phyloP scores from a whole-genome alignment of 2,329 filamentous ascomycete genomes.

The Talaromyces islandicus region DNA sequence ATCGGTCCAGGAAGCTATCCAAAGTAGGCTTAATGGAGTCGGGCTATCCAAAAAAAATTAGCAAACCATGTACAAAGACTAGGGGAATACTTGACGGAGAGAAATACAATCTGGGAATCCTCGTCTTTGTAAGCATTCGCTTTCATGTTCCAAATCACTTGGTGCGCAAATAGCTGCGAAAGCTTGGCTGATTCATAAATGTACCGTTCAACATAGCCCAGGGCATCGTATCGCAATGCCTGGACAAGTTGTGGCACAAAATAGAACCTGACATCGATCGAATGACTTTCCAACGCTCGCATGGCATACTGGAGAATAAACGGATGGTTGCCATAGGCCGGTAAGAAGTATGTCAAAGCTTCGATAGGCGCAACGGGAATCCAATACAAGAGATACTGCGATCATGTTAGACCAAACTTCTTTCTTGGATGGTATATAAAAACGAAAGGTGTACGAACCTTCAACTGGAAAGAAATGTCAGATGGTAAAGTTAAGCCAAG shows the following conservation, averaged over 20 bases:
- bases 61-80: conserved; percentile 7
- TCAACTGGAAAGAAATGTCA: conserved; percentile 79
- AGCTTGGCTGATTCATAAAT: conserved; percentile 96
- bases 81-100: background rate
- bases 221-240: conserved; percentile 80
- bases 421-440: background rate
- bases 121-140: conserved; percentile 98
- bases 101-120: conserved; percentile 70
- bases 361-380: conserved; percentile 86
- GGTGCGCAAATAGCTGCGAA: conserved; percentile 96
- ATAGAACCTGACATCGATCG: conserved; percentile 97
- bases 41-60: conserved; percentile 47
- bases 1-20: conserved; percentile 78
- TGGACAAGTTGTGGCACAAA: conserved; percentile 98
- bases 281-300: conserved; percentile 86
- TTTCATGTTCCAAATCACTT: conserved; percentile 99
- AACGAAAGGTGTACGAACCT: conserved; percentile 46
- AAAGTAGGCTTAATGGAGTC: conserved; percentile 90
- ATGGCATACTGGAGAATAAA: conserved; percentile 96
- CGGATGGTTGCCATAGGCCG: conserved; percentile 83
- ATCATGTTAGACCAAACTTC: conserved; percentile 21
- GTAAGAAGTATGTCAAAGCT: conserved; percentile 87
- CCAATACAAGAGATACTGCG: conserved; percentile 85
- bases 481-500: conserved; percentile 69
- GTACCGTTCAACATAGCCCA: conserved; percentile 94